phyloP scores from a whole-genome alignment of 768 basidiomycete genomes.

The Tricholomella constricta region DNA sequence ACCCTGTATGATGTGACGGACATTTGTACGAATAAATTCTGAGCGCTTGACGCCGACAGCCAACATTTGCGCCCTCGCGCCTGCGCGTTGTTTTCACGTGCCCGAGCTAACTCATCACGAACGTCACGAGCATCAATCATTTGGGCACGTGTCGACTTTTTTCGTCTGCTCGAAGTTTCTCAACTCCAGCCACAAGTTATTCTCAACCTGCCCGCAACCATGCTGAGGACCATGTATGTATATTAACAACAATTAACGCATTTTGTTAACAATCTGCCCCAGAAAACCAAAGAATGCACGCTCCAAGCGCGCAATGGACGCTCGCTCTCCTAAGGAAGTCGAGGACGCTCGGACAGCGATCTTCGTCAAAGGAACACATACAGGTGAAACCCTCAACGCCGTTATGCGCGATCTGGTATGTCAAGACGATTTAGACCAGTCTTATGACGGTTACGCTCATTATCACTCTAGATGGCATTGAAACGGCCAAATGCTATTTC shows the following conservation, averaged over 20 bases:
- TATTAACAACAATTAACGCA: not conserved
- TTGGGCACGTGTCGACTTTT: not conserved
- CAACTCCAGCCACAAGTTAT: not conserved
- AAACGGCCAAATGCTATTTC: constrained; percentile 90
- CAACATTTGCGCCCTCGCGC: too few species aligned
- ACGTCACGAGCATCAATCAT: not conserved
- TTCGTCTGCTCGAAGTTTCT: not conserved
- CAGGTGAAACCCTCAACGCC: constrained; percentile 74
- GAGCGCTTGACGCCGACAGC: too few species aligned
- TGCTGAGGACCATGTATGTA: constrained; percentile 15
- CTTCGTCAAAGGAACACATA: constrained; percentile 87
- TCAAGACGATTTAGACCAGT: not conserved
- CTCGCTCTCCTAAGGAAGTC: constrained; percentile 85
- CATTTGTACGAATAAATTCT: not conserved
- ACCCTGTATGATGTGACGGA: not conserved
- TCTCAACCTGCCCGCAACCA: not conserved
- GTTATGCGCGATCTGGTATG: constrained; percentile 88
- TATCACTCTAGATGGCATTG: constrained; percentile 74
- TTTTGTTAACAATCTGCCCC: not conserved
- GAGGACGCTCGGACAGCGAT: constrained; percentile 87
- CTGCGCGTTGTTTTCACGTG: not conserved
- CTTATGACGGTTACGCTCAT: not conserved
- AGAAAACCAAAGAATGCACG: constrained; percentile 95
- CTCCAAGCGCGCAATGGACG: constrained; percentile 86
- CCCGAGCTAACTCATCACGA: not conserved